Percentiles rank a stretch among this genome's conserved stretches.
Conservation (phyloP, 257 asterid genomes). For the Gentiana macrophylla region DNA sequence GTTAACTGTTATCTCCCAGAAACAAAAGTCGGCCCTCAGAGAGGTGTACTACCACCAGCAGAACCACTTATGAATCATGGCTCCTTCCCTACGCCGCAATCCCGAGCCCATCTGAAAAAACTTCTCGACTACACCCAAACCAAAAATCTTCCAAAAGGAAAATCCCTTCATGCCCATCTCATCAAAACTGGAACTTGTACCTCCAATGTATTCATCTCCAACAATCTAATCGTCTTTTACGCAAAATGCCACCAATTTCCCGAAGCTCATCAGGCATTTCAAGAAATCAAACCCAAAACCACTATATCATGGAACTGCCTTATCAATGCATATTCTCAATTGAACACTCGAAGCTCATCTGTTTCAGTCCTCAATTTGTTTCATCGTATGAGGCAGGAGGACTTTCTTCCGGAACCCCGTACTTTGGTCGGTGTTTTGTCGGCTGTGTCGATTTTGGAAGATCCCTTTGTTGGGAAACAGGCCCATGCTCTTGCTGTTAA, state of each 20-base stretch:
- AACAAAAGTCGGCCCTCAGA: slow-evolving; percentile 23
- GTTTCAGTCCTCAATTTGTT: slow-evolving; percentile 40
- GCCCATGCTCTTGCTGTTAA: slow-evolving; percentile 44
- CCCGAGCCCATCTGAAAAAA: slow-evolving; percentile 33
- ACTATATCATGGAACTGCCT: slow-evolving; percentile 65
- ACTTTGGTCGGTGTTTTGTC: slow-evolving; percentile 65
- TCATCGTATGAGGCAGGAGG: slow-evolving; percentile 33
- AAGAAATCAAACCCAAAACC: slow-evolving; percentile 38
- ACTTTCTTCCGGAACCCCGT: slow-evolving; percentile 45
- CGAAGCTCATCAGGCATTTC: slow-evolving; percentile 45
- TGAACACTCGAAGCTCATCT: slow-evolving; percentile 28
- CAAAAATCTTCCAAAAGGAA: slow-evolving; percentile 31
- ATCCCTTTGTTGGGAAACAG: slow-evolving; percentile 34
- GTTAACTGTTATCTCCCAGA: slow-evolving; percentile 28
- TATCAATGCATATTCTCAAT: slow-evolving; percentile 59
- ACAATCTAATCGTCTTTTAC: slow-evolving; percentile 56
- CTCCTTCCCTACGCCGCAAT: slow-evolving; percentile 24
- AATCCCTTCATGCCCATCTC: slow-evolving; percentile 56
- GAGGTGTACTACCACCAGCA: slow-evolving; percentile 8
- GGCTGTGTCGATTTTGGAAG: slow-evolving; percentile 33
- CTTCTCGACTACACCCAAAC: slow-evolving; percentile 40
- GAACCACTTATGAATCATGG: slow-evolving; percentile 34
- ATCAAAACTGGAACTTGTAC: slow-evolving; percentile 42
- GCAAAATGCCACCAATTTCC: slow-evolving; percentile 50
- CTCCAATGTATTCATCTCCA: slow-evolving; percentile 38